A percentile compares a stretch with the other conserved stretches of the same genome.
phyloP scores from a whole-genome alignment of 371 early-diverging fungal genomes.

The Mortierella sp. region DNA sequence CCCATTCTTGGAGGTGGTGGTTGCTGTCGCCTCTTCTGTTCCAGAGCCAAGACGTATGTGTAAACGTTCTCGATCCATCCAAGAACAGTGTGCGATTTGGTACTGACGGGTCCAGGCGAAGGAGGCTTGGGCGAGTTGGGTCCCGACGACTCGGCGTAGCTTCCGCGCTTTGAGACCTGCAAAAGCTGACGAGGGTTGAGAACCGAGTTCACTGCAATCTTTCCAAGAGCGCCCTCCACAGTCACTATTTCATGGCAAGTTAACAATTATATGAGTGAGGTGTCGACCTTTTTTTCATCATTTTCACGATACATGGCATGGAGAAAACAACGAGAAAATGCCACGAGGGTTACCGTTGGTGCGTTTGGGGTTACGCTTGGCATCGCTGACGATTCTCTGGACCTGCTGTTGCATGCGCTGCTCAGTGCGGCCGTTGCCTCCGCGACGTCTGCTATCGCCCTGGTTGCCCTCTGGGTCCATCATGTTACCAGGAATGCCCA shows the following conservation, averaged over 20 bases:
- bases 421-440: slow-evolving; percentile 69
- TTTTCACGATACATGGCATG: slow-evolving; percentile 43
- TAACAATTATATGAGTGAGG: neutral
- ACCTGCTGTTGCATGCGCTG: slow-evolving; percentile 93
- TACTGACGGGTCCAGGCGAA: slow-evolving; percentile 55
- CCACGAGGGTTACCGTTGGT: slow-evolving; percentile 55
- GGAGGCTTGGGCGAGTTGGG: slow-evolving; percentile 50
- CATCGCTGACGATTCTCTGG: slow-evolving; percentile 92
- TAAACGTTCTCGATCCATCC: slow-evolving; percentile 86
- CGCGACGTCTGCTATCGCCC: slow-evolving; percentile 47
- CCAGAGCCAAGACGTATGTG: slow-evolving; percentile 80
- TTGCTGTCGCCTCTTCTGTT: slow-evolving; percentile 83
- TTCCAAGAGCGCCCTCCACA: slow-evolving; percentile 96
- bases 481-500: slow-evolving; percentile 54
- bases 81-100: slow-evolving; percentile 68
- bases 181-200: slow-evolving; percentile 91
- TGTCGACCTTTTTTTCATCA: slow-evolving; percentile 32
- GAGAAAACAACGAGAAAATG: neutral
- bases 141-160: slow-evolving; percentile 35
- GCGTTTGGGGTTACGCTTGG: slow-evolving; percentile 88
- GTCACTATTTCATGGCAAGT: slow-evolving; percentile 66
- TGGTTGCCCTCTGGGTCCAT: slow-evolving; percentile 33
- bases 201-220: slow-evolving; percentile 89
- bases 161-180: slow-evolving; percentile 69
- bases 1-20: slow-evolving; percentile 63